A percentile compares a stretch with the other conserved stretches of the same genome.
phyloP scores from a whole-genome alignment of 1,284 basidiomycete species.

The Ustilago nuda region DNA sequence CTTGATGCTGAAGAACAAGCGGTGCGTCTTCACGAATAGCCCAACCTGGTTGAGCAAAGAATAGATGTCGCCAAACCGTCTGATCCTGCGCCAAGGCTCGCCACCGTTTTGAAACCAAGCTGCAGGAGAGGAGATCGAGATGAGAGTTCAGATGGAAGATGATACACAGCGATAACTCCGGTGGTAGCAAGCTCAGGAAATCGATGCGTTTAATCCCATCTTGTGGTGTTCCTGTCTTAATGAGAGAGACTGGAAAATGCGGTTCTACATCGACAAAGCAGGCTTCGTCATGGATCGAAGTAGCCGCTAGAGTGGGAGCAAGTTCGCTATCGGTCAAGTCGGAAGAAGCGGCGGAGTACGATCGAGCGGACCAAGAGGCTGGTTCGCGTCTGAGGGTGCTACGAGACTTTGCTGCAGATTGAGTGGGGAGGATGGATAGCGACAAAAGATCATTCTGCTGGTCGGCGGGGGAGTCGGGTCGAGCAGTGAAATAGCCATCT shows the following conservation, averaged over 20 bases:
- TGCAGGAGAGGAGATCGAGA: slow-evolving; percentile 31
- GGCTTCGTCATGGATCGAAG: slow-evolving; percentile 25
- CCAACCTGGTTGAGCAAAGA: slow-evolving; percentile 50
- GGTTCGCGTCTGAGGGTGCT: slow-evolving; percentile 21
- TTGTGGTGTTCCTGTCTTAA: background rate
- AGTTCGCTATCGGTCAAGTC: slow-evolving; percentile 27
- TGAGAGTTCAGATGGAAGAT: slow-evolving; percentile 29
- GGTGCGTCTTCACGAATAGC: slow-evolving; percentile 51
- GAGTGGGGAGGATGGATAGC: slow-evolving; percentile 12
- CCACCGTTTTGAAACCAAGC: slow-evolving; percentile 43
- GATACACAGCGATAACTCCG: slow-evolving; percentile 53
- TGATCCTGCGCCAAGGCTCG: slow-evolving; percentile 36
- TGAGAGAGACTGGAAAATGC: background rate
- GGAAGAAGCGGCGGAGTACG: slow-evolving; percentile 13
- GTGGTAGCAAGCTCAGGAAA: slow-evolving; percentile 44
- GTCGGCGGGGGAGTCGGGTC: slow-evolving; percentile 28
- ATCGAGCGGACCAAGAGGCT: slow-evolving; percentile 21
- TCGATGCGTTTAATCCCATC: slow-evolving; percentile 25
- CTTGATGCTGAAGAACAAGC: slow-evolving; percentile 40
- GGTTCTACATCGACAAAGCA: slow-evolving; percentile 31
- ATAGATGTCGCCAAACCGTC: slow-evolving; percentile 48
- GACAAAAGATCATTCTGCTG: slow-evolving; percentile 1
- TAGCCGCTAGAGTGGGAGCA: slow-evolving; percentile 1
- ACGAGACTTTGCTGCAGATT: slow-evolving; percentile 13
- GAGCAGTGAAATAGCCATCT: slow-evolving; percentile 41